Conservation (phyloP, 2,329 filamentous ascomycete genomes). For the Apiospora hydei region DNA sequence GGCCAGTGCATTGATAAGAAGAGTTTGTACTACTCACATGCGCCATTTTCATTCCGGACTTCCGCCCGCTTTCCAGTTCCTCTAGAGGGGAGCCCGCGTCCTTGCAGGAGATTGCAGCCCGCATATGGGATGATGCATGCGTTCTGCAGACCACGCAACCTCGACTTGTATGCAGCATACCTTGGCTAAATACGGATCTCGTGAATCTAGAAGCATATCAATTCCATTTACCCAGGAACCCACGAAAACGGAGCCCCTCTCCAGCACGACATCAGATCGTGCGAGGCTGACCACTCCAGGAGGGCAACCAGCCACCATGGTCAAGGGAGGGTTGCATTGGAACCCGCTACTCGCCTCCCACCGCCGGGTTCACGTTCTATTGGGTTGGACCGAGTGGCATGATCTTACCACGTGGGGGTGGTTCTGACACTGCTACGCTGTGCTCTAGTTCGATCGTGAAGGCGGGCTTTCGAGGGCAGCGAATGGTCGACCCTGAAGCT, state of each 20-base stretch:
- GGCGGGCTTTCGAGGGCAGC: background rate
- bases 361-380: background rate
- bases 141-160: background rate
- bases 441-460: background rate
- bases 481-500: background rate
- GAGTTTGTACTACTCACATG: background rate
- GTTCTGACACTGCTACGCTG: background rate
- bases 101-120: background rate
- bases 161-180: background rate
- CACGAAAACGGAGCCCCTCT: background rate
- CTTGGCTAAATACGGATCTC: background rate
- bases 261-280: background rate
- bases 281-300: background rate
- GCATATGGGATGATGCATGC: background rate
- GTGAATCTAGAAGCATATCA: background rate
- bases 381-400: background rate
- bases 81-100: background rate
- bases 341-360: no score
- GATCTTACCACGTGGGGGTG: conserved; percentile 1
- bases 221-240: background rate
- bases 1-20: background rate
- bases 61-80: background rate
- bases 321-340: background rate
- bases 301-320: background rate
- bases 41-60: background rate